Percentiles rank a stretch among this genome's conserved stretches.
Evolutionary conservation across 352 stramenopile genomes (phyloP).

Genomic region (Phytophthora lateralis): DNA sequence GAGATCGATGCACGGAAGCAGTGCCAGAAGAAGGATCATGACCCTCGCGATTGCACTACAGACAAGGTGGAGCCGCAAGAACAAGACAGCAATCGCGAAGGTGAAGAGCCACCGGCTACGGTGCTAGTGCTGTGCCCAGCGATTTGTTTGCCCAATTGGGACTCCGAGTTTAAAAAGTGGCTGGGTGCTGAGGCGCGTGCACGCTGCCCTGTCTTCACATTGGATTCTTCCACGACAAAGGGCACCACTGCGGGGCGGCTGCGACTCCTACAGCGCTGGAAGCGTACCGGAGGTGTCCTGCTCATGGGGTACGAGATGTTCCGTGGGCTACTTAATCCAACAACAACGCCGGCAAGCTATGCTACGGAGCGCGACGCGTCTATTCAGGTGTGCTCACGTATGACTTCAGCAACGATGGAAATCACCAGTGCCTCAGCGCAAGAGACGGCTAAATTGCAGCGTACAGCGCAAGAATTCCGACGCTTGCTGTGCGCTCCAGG

Average conservation of each 20-base stretch:
- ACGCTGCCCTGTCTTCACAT: slow-evolving; percentile 59
- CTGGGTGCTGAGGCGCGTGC: slow-evolving; percentile 65
- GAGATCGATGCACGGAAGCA: slow-evolving; percentile 30
- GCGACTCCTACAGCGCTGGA: slow-evolving; percentile 75
- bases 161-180: slow-evolving; percentile 98
- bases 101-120: slow-evolving; percentile 35
- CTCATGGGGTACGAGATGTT: slow-evolving; percentile 93
- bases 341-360: slow-evolving; percentile 31
- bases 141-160: slow-evolving; percentile 97
- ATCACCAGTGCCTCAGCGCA: slow-evolving; percentile 56
- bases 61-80: background rate
- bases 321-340: slow-evolving; percentile 80
- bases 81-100: slow-evolving; percentile 1
- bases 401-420: slow-evolving; percentile 71
- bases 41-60: background rate
- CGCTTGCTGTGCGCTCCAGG: slow-evolving; percentile 66
- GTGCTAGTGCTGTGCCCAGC: slow-evolving; percentile 95
- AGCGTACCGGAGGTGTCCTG: slow-evolving; percentile 71
- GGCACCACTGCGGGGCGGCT: slow-evolving; percentile 54
- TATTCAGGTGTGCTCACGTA: slow-evolving; percentile 70
- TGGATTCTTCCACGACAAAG: slow-evolving; percentile 71
- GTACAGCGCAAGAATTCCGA: slow-evolving; percentile 56
- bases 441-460: slow-evolving; percentile 55
- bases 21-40: slow-evolving; percentile 2
- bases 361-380: slow-evolving; percentile 42